phyloP scores from a whole-genome alignment of 2,329 filamentous ascomycete genomes.

The Trichoderma harzianum region DNA sequence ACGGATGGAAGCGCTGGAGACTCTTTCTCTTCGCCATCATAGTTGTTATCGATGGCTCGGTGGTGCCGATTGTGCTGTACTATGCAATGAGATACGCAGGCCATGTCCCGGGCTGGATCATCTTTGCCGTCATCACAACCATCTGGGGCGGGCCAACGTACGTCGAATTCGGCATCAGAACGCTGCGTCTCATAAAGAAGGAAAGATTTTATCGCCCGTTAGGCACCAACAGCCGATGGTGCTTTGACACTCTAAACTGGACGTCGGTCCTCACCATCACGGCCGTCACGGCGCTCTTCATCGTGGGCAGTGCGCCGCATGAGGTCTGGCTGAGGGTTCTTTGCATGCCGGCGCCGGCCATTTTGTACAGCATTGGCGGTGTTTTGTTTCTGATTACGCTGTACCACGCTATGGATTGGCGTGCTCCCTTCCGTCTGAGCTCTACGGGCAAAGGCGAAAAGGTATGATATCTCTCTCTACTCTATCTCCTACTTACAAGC shows the following conservation, averaged over 20 bases:
- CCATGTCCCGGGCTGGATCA: constrained; percentile 38
- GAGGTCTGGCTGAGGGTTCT: constrained; percentile 48
- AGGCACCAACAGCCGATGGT: constrained; percentile 45
- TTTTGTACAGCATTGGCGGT: constrained; percentile 46
- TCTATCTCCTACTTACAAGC: neutral
- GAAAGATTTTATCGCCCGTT: constrained; percentile 49
- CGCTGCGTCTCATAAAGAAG: constrained; percentile 46
- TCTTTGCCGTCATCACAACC: constrained; percentile 52
- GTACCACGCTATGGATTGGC: constrained; percentile 36
- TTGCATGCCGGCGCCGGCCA: constrained; percentile 50
- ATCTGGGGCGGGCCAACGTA: constrained; percentile 56
- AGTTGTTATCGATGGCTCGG: constrained; percentile 43
- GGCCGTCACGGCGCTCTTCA: constrained; percentile 47
- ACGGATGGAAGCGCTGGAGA: constrained; percentile 39
- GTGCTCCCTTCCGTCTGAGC: constrained; percentile 60
- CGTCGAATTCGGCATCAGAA: constrained; percentile 49
- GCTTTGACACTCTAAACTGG: constrained; percentile 48
- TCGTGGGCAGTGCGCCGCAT: constrained; percentile 50
- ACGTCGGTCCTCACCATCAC: constrained; percentile 46
- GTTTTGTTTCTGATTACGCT: constrained; percentile 39
- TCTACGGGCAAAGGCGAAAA: constrained; percentile 56
- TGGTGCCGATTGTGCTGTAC: constrained; percentile 50
- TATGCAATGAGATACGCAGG: constrained; percentile 47
- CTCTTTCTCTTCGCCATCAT: constrained; percentile 48
- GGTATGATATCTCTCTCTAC: constrained; percentile 23